phyloP scores from a whole-genome alignment of 306 rosid genomes.

The Begonia loranthoides region DNA sequence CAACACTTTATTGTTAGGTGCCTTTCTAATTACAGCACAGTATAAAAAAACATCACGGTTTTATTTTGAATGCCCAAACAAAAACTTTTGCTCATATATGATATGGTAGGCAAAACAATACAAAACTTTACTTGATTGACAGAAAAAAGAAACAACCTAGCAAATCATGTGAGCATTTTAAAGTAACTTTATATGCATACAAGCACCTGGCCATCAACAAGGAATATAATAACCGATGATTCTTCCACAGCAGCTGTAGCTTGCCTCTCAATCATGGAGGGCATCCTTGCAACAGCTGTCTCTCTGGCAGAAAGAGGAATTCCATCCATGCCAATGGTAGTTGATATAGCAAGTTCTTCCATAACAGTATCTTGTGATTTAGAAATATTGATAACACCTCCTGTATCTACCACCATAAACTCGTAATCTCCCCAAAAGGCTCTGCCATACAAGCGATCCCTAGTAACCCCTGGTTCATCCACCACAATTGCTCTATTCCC shows the following conservation, averaged over 20 bases:
- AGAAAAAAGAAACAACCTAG: too few species aligned
- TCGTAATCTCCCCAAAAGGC: constrained; percentile 82
- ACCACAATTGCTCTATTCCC: constrained; percentile 92
- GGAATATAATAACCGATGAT: constrained; percentile 67
- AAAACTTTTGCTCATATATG: too few species aligned
- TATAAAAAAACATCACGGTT: too few species aligned
- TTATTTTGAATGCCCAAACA: too few species aligned
- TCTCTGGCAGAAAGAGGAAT: constrained; percentile 83
- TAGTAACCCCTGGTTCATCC: constrained; percentile 95
- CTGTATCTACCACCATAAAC: constrained; percentile 92
- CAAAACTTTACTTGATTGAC: too few species aligned
- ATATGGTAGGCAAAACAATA: too few species aligned
- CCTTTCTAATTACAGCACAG: too few species aligned
- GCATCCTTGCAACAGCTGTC: constrained; percentile 93
- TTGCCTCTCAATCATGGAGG: constrained; percentile 95
- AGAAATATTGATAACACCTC: constrained; percentile 81
- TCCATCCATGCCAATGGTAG: constrained; percentile 94
- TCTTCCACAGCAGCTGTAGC: constrained; percentile 86
- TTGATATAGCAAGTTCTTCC: constrained; percentile 78
- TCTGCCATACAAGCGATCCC: constrained; percentile 94
- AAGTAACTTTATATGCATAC: constrained; percentile 4
- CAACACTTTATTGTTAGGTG: too few species aligned
- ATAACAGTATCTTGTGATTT: constrained; percentile 63
- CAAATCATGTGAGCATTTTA: too few species aligned
- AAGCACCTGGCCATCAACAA: constrained; percentile 88